Percentiles rank a stretch among this genome's conserved stretches.
Evolutionary conservation across 2,329 filamentous ascomycete species (phyloP).

Genomic region (Penicillium expansum): DNA sequence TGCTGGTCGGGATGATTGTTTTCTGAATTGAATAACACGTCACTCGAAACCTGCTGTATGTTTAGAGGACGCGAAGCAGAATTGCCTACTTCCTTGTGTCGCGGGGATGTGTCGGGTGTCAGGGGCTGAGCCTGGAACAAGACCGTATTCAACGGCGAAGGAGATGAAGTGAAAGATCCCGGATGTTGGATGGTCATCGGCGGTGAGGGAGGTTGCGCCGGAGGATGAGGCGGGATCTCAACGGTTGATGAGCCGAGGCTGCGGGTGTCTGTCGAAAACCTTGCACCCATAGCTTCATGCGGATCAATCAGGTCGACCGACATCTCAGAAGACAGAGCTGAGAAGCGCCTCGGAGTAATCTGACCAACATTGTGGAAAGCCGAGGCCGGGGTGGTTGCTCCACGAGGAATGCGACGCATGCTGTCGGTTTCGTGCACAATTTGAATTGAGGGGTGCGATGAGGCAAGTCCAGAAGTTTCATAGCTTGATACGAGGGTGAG

Average conservation of each 20-base stretch:
- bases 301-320: constrained; percentile 52
- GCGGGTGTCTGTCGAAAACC: constrained; percentile 33
- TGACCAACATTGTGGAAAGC: constrained; percentile 26
- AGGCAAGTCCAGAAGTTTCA: constrained; percentile 33
- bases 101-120: constrained; percentile 46
- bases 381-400: constrained; percentile 41
- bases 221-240: constrained; percentile 44
- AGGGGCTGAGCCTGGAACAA: constrained; percentile 38
- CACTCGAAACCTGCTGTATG: constrained; percentile 31
- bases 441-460: constrained; percentile 51
- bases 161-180: constrained; percentile 34
- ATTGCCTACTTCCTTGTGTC: constrained; percentile 20
- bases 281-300: constrained; percentile 34
- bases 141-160: constrained; percentile 32
- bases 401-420: constrained; percentile 47
- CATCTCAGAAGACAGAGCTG: constrained; percentile 52
- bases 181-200: constrained; percentile 45
- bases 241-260: constrained; percentile 39
- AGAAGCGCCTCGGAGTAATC: constrained; percentile 52
- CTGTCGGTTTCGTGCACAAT: constrained; percentile 53
- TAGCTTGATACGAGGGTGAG: constrained; percentile 30
- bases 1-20: constrained; percentile 17
- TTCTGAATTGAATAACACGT: constrained; percentile 37
- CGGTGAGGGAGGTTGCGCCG: constrained; percentile 48
- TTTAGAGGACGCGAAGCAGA: constrained; percentile 20